phyloP scores from a whole-genome alignment of 2,329 filamentous ascomycete genomes.

The Trichoderma sp. region DNA sequence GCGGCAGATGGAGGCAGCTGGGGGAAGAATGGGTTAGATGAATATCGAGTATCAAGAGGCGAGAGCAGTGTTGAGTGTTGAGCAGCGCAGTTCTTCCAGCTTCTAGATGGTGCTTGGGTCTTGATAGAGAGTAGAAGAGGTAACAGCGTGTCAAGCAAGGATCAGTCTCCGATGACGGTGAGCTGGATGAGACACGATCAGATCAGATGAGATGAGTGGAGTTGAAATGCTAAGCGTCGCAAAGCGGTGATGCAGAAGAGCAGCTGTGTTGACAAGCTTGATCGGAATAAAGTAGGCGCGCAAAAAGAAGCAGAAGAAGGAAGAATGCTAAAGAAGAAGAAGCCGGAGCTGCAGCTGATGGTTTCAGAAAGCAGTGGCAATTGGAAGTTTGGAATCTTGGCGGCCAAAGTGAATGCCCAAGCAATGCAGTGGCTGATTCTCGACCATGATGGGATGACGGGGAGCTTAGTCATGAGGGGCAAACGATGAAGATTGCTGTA shows the following conservation, averaged over 20 bases:
- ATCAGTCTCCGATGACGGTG: not conserved
- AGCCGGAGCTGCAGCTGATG: not conserved
- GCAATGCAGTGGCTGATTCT: not conserved
- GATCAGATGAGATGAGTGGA: not conserved
- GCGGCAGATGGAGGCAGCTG: slow-evolving; percentile 10
- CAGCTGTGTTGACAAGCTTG: not conserved
- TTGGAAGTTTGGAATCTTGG: not conserved
- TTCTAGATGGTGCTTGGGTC: not conserved
- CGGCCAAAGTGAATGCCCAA: slow-evolving; percentile 1
- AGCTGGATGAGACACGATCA: not conserved
- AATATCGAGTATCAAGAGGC: not conserved
- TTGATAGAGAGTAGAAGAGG: not conserved
- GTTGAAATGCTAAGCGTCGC: not conserved
- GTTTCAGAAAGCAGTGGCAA: not conserved
- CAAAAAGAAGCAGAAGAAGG: not conserved
- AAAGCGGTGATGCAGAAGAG: not conserved
- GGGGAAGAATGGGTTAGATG: not conserved
- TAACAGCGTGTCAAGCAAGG: not conserved
- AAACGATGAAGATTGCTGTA: not conserved
- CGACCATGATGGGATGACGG: not conserved
- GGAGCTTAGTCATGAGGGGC: slow-evolving; percentile 20
- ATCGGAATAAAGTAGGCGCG: not conserved
- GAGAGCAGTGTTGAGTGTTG: not conserved
- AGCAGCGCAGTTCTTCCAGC: not conserved
- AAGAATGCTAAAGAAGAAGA: not conserved